phyloP scores from a whole-genome alignment of 2,329 filamentous ascomycete genomes.

The Diaporthe capsici region DNA sequence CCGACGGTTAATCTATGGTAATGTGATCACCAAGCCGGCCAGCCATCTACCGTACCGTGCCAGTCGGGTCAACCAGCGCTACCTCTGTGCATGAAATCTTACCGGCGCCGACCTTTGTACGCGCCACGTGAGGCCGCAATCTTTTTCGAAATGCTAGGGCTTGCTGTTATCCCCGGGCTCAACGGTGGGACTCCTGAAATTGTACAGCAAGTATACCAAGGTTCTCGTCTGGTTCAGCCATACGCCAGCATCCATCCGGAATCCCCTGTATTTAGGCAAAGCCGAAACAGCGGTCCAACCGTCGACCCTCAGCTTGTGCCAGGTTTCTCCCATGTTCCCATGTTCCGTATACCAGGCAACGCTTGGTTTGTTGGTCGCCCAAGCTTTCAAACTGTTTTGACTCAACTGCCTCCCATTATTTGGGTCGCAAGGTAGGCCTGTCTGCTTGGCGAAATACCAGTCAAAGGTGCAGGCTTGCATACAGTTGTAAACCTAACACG shows the following conservation, averaged over 20 bases:
- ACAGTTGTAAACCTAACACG: not conserved
- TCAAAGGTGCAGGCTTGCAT: not conserved
- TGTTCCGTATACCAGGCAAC: constrained; percentile 4
- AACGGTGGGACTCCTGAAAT: too few species aligned
- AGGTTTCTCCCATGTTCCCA: not conserved
- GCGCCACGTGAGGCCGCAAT: not conserved
- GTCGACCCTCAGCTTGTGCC: not conserved
- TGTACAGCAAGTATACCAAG: not conserved
- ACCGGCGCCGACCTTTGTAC: not conserved
- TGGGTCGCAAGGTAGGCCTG: not conserved
- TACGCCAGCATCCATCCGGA: not conserved
- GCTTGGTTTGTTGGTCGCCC: not conserved
- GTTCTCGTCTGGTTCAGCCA: not conserved
- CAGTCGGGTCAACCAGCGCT: not conserved
- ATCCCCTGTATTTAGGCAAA: not conserved
- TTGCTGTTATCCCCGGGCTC: not conserved
- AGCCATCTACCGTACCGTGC: not conserved
- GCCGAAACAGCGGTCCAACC: constrained; percentile 5
- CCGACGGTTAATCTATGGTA: not conserved
- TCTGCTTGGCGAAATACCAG: not conserved
- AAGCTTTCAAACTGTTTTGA: constrained; percentile 16
- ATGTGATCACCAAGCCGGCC: not conserved
- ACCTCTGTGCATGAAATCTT: not conserved
- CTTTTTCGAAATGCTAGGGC: not conserved
- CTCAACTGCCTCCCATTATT: not conserved